phyloP scores from a whole-genome alignment of 2,329 filamentous ascomycete genomes.

The Neofusicoccum ribis region DNA sequence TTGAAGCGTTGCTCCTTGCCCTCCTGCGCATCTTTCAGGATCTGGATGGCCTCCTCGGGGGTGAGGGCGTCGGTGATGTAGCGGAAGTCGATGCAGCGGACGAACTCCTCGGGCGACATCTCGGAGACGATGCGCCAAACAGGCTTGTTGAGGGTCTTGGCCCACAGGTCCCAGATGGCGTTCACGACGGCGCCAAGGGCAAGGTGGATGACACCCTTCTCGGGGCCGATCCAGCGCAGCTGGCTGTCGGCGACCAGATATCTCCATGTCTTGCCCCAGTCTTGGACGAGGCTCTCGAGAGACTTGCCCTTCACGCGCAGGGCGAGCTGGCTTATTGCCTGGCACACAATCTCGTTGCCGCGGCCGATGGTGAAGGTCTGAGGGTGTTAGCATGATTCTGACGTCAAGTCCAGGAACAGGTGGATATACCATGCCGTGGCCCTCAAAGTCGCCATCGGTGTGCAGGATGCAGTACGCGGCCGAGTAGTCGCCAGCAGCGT shows the following conservation, averaged over 20 bases:
- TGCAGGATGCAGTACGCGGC: constrained; percentile 90
- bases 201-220: constrained; percentile 92
- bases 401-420: not conserved
- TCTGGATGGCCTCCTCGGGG: constrained; percentile 73
- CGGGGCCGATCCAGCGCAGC: constrained; percentile 89
- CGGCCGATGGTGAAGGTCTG: constrained; percentile 79
- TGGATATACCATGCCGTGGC: constrained; percentile 71
- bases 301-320: constrained; percentile 72
- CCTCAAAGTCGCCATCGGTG: constrained; percentile 70
- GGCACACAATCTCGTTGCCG: constrained; percentile 89
- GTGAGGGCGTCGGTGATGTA: constrained; percentile 95
- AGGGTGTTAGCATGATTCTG: constrained; percentile 15
- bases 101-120: constrained; percentile 85
- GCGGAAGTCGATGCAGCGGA: constrained; percentile 86
- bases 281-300: constrained; percentile 71
- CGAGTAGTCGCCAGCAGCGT: constrained; percentile 88
- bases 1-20: constrained; percentile 71
- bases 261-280: constrained; percentile 89
- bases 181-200: constrained; percentile 88
- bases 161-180: constrained; percentile 95
- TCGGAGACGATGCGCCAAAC: constrained; percentile 89
- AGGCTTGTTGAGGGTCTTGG: constrained; percentile 79
- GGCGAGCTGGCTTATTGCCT: constrained; percentile 76
- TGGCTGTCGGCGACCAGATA: constrained; percentile 90
- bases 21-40: constrained; percentile 65